Percentiles rank a stretch among this genome's conserved stretches.
Conservation (phyloP, 177 flowering plant genomes). For the Vitis hybrid region DNA sequence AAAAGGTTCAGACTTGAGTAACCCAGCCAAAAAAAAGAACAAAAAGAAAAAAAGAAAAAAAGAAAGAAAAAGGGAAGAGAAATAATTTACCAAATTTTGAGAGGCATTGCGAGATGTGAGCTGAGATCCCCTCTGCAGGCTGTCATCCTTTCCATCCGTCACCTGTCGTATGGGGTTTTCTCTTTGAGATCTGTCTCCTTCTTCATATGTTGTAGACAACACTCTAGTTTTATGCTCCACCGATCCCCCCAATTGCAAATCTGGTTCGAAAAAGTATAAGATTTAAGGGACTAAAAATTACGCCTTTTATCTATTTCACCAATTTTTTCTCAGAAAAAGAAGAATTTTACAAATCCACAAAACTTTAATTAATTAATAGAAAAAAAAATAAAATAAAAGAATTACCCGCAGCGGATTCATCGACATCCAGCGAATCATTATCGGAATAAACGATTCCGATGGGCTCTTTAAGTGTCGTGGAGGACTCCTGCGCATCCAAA, state of each 20-base stretch:
- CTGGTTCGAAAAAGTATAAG: background rate
- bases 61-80: background rate
- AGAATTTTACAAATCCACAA: background rate
- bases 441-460: conserved; percentile 48
- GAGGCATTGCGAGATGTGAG: background rate
- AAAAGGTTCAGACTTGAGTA: background rate
- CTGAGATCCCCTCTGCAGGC: conserved; percentile 13
- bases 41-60: background rate
- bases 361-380: background rate
- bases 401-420: conserved; percentile 14
- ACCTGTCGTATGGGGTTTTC: conserved; percentile 54
- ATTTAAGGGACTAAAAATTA: no score
- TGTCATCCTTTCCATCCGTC: conserved; percentile 25
- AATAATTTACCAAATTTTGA: conserved; percentile 14
- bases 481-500: conserved; percentile 38
- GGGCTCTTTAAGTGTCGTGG: conserved; percentile 47
- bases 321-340: background rate
- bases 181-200: conserved; percentile 18
- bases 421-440: conserved; percentile 14
- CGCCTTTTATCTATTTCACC: no score
- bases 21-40: background rate
- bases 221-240: conserved; percentile 54
- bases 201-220: conserved; percentile 44
- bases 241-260: conserved; percentile 21
- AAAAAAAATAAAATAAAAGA: background rate